Evolutionary conservation across 192 early-diverging fungal species (phyloP), one percentile per base, ranked within the genome.

Genomic region (Coemansia sp.): DNA sequence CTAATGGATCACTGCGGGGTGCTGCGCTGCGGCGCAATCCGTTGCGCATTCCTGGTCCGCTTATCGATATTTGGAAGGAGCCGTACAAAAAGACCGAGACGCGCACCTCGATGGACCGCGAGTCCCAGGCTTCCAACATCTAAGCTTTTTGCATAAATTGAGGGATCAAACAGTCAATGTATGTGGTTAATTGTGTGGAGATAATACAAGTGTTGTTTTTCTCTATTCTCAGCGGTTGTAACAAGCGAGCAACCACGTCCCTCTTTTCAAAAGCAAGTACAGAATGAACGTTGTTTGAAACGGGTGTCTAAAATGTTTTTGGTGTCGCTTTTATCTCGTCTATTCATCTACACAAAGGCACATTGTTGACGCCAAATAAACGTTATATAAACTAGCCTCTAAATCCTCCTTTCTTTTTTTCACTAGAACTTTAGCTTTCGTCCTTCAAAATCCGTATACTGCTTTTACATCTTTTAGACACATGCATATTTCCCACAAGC

Each of bases 41-140:
- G 11, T 55, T 78, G 13, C 64, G 59, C 54, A 69, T 78, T 27
- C 75, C 75, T 45, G 70, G 66, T 5, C 70, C 75, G 32, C 61
- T 78, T 27, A 57, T 78, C 7, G 75, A 78, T 45, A 78, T 78
- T 10, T 78, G 75, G 75, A 78, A 62, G 59, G 63, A 63, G 70
- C 75, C 70, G 16, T 75, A 69, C 62, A 75, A 69, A 50, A 75
- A 69, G 60, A 1, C 52, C 3, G 60, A 16, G 7, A 18, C 50
- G 3, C 32, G 54, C 24, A 59, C 59, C 6, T 48, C 51, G 12
- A 65, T 57, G 16, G 73, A 58, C 24, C 55, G 68, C 35, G 71
- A 74, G 2, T 59, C 71, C 10, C 71, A 45, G 14, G 62, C 13
- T 12, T 74, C 65, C 1, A 61, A 73, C 29, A 61, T 50, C 13